Evolutionary conservation across 371 early-diverging fungal genomes (phyloP), one percentile per base, ranked within the genome.

Genomic region (Dichotomocladium elegans): DNA sequence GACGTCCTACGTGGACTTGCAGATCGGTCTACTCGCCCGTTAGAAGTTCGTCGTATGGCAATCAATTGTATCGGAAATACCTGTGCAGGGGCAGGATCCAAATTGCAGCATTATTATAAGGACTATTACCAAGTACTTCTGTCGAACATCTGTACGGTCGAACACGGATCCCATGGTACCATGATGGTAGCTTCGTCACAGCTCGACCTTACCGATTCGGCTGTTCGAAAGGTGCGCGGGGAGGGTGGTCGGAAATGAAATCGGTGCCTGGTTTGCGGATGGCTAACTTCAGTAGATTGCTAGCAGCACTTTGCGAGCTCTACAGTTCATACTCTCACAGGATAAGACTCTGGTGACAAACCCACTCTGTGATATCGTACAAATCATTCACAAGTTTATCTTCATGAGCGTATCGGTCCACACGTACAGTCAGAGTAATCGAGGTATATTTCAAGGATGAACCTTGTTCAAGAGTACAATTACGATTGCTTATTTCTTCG

Each of bases 41-140:
- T 73, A 14, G 78, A 80, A 58, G 67, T 74, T 3, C 69, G 82
- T 9, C 74, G 85, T 2, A 78, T 85, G 79, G 81, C 85, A 2
- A 81, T 85, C 59, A 81, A 78, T 40, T 82, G 86, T 54, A 65
- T 85, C 11, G 83, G 82, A 3, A 85, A 85, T 50, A 49, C 66
- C 6, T 80, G 79, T 56, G 70, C 74, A 1, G 64, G 66, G 10
- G 66, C 69, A 26, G 76, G 74, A 8, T 34, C 65, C 12, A 73
- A 72, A 27, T 42, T 79, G 29, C 68, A 76, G 35, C 42, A 51
- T 1, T 60, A 72, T 41, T 78, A 68, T 25, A 44, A 55, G 21
- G 56, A 49, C 30, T 69, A 72, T 37, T 80, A 76, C 44, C 67
- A 74, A 14, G 63, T 71, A 12, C 47, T 78, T 10, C 46, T 80